Evolutionary conservation across 176 grass and related monocot species (phyloP).

Genomic region (Alopecurus myosuroides): DNA sequence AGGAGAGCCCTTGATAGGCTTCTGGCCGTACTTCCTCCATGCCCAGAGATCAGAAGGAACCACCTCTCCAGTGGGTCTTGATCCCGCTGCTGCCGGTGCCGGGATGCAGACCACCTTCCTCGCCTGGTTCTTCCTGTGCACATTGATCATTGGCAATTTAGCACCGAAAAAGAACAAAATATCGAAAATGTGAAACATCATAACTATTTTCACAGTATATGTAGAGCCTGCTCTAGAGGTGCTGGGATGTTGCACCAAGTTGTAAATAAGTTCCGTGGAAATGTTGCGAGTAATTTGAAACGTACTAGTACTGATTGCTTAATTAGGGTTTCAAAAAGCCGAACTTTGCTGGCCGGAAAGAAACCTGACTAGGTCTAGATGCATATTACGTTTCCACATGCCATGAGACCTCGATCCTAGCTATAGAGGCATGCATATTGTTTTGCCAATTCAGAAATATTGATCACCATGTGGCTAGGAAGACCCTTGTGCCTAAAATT

Average conservation of each 20-base stretch:
- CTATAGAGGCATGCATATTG: conserved; percentile 25
- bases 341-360: conserved; percentile 13
- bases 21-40: conserved; percentile 99
- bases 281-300: not conserved
- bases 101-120: conserved; percentile 95
- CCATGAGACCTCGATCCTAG: not conserved
- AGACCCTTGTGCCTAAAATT: conserved; percentile 38
- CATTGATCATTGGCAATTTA: not conserved
- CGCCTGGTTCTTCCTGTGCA: conserved; percentile 73
- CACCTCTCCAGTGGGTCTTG: conserved; percentile 63
- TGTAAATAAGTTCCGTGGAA: not conserved
- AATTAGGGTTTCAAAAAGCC: conserved; percentile 51
- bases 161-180: not conserved
- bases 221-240: not conserved
- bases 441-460: conserved; percentile 46
- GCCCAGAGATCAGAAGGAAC: conserved; percentile 97
- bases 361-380: conserved; percentile 24
- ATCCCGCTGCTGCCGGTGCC: conserved; percentile 54
- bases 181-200: not conserved
- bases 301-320: not conserved
- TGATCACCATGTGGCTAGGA: conserved; percentile 44
- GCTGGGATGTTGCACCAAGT: not conserved
- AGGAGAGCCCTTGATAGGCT: conserved; percentile 97
- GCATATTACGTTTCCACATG: conserved; percentile 15
- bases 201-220: not conserved